Base-by-base conservation (phyloP, 805 yeast genomes). In the Metschnikowia similis region DNA sequence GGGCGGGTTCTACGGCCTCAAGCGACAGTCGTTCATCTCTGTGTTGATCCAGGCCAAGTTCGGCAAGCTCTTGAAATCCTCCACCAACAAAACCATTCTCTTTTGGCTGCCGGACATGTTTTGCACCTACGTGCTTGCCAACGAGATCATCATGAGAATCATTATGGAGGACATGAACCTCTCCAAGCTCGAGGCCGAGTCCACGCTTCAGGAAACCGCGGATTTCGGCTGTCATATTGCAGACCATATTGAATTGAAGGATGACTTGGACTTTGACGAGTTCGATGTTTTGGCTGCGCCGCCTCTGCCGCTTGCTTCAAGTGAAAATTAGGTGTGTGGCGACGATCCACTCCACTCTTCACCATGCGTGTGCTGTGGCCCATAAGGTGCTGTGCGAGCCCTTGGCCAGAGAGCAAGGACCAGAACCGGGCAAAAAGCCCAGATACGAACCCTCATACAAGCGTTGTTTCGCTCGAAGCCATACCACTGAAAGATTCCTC, bases 41-140 rank as follows among this genome's bases (percentile, higher is more conserved):
- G 60, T 67, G 29, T 55, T 69, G 37, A 75, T 85, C 13, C 60
- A 62, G 26, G 13, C 46, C 14, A 26, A 38, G 31, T 37, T 42
- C 40, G 47, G 56, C 1, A 60, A 67, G 29, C 54, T 84, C 3
- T 29, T 56, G 35, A 29, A 48, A 26, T 42, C 44, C 26, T 46
- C 53, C 17, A 39, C 39, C 35, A 79, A 79, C 55, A 65, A 69
- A 17, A 79, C 82, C 1, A 63, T 85, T 7, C 65, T 69, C 41
- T 85, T 82, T 69, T 85, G 89, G 88, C 80, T 86, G 2, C 56
- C 70, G 1, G 72, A 74, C 21, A 77, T 79, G 47, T 86, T 84
- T 59, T 65, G 77, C 2, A 71, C 78, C 14, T 82, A 80, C 57
- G 83, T 85, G 1, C 62, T 86, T 26, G 82, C 87, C 7, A 83